Evolutionary conservation across 306 rosid genomes (phyloP), one percentile per base, ranked within the genome.

Genomic region (Quercus glauca): DNA sequence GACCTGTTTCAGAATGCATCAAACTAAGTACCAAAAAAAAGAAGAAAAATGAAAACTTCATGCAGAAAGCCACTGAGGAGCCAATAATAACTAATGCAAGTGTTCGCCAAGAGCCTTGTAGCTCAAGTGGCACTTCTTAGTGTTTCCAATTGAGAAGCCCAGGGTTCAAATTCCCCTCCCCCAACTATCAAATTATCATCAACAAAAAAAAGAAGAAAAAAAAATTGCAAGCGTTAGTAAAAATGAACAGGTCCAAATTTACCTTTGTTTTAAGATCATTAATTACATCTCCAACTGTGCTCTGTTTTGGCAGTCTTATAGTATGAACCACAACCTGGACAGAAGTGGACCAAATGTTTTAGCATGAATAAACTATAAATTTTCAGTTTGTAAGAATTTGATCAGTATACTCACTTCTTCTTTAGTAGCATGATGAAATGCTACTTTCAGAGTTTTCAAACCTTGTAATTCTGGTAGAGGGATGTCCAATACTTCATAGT

Each of bases 391-490:
- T 73, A 33, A 69, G 75, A 75, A 81, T 80, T 72, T 69, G 12
- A 61, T 31, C 28, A 43, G 53, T 51, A 56, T 80, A 89, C 95
- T 91, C 83, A 93, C 95, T 81, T 93, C 97, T 81, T 93, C 98
- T 82, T 88, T 86, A 26, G 91, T 93, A 57, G 97, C 97, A 85
- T 88, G 91, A 84, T 91, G 93, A 83, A 91, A 93, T 68, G 97
- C 92, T 15, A 93, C 96, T 85, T 93, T 93, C 82, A 93, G 91
- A 57, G 95, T 93, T 86, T 92, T 93, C 84, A 93, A 78, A 65
- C 94, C 97, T 92, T 93, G 97, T 72, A 93, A 87, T 85, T 91
- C 97, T 78, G 98, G 97, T 81, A 93, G 89, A 72, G 98, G 98
- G 78, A 93, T 93, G 89, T 93, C 98, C 75, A 93, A 90, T 55